A percentile compares a stretch with the other conserved stretches of the same genome.
These are phyloP conservation scores for Exophiala spinifera DNA, from an alignment of 2,329 filamentous ascomycete genomes.

Conservation along the genomic window DNA sequence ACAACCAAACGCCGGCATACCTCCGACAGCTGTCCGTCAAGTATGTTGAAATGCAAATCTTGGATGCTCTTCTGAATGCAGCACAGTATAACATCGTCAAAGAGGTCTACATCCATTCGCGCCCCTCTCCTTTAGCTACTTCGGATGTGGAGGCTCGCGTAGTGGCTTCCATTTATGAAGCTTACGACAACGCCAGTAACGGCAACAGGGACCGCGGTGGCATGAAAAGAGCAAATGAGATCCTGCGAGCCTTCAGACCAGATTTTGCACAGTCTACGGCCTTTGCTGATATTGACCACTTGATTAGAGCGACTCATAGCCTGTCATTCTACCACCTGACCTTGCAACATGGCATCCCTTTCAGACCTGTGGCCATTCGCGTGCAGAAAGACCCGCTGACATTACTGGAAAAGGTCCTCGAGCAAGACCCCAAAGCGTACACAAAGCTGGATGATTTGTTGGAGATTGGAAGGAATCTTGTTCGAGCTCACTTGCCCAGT, in stretches of 20 bases:
- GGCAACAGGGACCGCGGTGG: constrained; percentile 61
- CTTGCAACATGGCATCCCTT: constrained; percentile 62
- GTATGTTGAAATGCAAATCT: constrained; percentile 52
- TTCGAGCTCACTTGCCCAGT: constrained; percentile 43
- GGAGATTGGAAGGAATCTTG: constrained; percentile 58
- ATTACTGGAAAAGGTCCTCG: constrained; percentile 58
- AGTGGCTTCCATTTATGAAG: constrained; percentile 50
- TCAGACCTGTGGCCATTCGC: constrained; percentile 65
- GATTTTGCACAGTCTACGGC: constrained; percentile 41
- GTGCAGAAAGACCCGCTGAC: constrained; percentile 59
- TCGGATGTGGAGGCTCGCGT: constrained; percentile 53
- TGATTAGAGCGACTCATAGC: constrained; percentile 61
- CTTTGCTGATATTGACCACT: constrained; percentile 48
- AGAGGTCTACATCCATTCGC: constrained; percentile 38
- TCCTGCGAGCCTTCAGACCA: constrained; percentile 44
- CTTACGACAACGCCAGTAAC: constrained; percentile 65
- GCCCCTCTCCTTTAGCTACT: constrained; percentile 38
- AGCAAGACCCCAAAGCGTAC: constrained; percentile 61
- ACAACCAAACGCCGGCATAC: constrained; percentile 20
- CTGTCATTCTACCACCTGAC: constrained; percentile 64
- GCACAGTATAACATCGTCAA: constrained; percentile 43
- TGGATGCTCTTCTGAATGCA: constrained; percentile 53
- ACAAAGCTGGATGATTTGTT: constrained; percentile 63
- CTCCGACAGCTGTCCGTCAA: constrained; percentile 30
- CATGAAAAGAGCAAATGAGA: constrained; percentile 59